A percentile compares a stretch with the other conserved stretches of the same genome.
These are phyloP conservation scores for Sugiyamaella chiloensis DNA, from an alignment of 805 yeast species.

Conservation along the genomic window DNA sequence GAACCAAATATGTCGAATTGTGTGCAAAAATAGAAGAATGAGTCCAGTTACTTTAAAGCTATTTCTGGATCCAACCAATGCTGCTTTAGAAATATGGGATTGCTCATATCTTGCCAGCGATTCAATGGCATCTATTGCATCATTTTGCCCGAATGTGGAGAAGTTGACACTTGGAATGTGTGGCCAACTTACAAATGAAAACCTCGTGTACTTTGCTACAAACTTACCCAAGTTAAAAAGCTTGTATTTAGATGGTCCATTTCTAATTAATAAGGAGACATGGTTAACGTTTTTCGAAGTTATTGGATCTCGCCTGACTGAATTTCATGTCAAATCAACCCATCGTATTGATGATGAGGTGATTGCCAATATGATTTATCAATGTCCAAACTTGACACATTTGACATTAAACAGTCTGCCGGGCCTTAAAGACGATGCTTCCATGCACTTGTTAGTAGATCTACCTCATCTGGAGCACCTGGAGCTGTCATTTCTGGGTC, in stretches of 20 bases:
- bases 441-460: slow-evolving; percentile 64
- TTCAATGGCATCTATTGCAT: slow-evolving; percentile 64
- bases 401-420: slow-evolving; percentile 68
- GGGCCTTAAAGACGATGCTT: slow-evolving; percentile 56
- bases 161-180: slow-evolving; percentile 78
- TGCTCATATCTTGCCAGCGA: slow-evolving; percentile 74
- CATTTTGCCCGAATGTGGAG: slow-evolving; percentile 73
- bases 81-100: slow-evolving; percentile 77
- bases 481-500: slow-evolving; percentile 50
- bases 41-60: slow-evolving; percentile 68
- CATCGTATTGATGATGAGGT: slow-evolving; percentile 76
- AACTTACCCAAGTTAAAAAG: slow-evolving; percentile 55
- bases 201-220: slow-evolving; percentile 57
- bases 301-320: slow-evolving; percentile 51
- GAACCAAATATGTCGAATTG: slow-evolving; percentile 67
- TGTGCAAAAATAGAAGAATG: slow-evolving; percentile 78
- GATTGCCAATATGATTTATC: slow-evolving; percentile 56
- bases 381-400: slow-evolving; percentile 51
- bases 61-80: slow-evolving; percentile 61
- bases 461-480: slow-evolving; percentile 52
- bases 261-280: slow-evolving; percentile 65
- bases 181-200: slow-evolving; percentile 83
- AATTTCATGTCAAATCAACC: slow-evolving; percentile 71
- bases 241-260: slow-evolving; percentile 82
- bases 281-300: slow-evolving; percentile 75